phyloP scores from a whole-genome alignment of 2,329 filamentous ascomycete species.

The Fusarium heterosporum region DNA sequence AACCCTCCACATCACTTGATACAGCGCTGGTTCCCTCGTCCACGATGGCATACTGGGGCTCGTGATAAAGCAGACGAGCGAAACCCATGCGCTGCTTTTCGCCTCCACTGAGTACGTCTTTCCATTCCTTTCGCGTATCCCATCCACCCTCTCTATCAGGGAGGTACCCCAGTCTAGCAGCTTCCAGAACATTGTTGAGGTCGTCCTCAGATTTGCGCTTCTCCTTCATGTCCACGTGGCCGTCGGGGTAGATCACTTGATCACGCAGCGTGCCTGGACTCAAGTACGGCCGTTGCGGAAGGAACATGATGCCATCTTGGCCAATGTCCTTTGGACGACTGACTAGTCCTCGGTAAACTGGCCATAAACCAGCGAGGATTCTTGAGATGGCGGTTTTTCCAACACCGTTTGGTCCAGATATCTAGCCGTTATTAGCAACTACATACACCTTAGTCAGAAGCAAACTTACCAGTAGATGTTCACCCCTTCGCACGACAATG shows the following conservation, averaged over 20 bases:
- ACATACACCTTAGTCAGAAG: not conserved
- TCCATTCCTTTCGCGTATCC: constrained; percentile 98
- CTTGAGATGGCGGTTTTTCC: constrained; percentile 92
- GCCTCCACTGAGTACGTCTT: constrained; percentile 95
- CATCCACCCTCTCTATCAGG: constrained; percentile 93
- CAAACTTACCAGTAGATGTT: constrained; percentile 80
- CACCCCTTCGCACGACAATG: constrained; percentile 88
- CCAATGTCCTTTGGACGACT: constrained; percentile 84
- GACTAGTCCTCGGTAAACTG: constrained; percentile 91
- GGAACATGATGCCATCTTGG: constrained; percentile 96
- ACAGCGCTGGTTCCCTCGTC: constrained; percentile 97
- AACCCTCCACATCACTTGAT: constrained; percentile 90
- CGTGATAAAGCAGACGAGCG: constrained; percentile 90
- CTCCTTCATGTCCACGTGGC: constrained; percentile 91
- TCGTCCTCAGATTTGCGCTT: constrained; percentile 82
- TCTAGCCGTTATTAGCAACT: constrained; percentile 56
- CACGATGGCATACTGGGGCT: constrained; percentile 92
- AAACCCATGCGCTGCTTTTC: constrained; percentile 98
- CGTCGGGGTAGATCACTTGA: constrained; percentile 97
- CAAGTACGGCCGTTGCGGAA: constrained; percentile 93
- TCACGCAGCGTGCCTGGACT: constrained; percentile 93
- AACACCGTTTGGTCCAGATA: constrained; percentile 94
- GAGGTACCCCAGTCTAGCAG: constrained; percentile 87
- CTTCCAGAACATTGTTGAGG: constrained; percentile 81
- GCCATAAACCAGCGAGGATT: constrained; percentile 93